phyloP scores from a whole-genome alignment of 257 asterid species.

The Rubia yunnanensis region DNA sequence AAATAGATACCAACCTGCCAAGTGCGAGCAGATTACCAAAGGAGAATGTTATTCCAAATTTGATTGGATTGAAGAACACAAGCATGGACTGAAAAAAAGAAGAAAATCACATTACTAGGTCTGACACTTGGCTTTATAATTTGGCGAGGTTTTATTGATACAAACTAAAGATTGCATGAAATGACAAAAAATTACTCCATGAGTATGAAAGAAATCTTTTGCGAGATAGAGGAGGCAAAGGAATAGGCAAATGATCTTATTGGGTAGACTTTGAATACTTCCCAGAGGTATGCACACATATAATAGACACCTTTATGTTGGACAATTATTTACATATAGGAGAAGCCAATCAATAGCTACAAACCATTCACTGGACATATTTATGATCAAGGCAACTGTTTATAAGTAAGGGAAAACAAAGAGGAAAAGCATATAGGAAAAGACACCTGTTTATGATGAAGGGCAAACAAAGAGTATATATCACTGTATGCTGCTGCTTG shows the following conservation, averaged over 20 bases:
- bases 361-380: not conserved
- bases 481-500: not conserved
- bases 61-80: conserved; percentile 93
- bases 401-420: too few species aligned
- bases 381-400: not conserved
- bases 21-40: conserved; percentile 96
- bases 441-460: too few species aligned
- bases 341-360: not conserved
- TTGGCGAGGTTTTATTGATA: not conserved
- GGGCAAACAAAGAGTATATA: not conserved
- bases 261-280: not conserved
- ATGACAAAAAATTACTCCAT: not conserved
- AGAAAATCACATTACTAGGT: not conserved
- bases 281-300: not conserved
- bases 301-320: not conserved
- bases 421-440: too few species aligned
- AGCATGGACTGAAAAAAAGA: conserved; percentile 68
- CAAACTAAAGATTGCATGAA: not conserved
- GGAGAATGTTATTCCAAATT: conserved; percentile 93
- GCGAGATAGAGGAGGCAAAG: not conserved
- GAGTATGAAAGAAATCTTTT: not conserved
- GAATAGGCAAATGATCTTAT: not conserved
- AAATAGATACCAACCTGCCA: conserved; percentile 62
- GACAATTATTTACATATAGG: not conserved
- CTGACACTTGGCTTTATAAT: not conserved